Evolutionary conservation across 805 yeast species (phyloP), one percentile per base, ranked within the genome.

Genomic region (Wickerhamomyces canadensis): DNA sequence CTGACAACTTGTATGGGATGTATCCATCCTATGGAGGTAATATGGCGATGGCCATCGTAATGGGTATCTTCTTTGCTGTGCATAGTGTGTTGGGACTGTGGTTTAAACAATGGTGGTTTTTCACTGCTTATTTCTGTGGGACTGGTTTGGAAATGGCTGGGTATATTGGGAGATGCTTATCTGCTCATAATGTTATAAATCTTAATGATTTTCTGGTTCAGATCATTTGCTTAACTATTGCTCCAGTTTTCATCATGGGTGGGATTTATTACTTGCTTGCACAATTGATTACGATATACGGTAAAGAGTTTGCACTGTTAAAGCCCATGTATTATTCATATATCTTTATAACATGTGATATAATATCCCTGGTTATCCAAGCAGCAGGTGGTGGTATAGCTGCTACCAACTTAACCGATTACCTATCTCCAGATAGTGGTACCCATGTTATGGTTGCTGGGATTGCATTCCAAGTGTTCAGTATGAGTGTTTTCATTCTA

Each of bases 221-320:
- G 57, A 72, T 81, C 44, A 72, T 79, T 38, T 68, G 80, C 49
- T 61, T 86, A 38, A 84, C 91, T 0, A 59, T 87, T 33, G 91
- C 86, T 0, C 96, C 96, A 0, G 86, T 85, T 16, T 82, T 87
- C 56, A 65, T 84, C 31, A 82, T 84, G 84, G 96, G 84, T 4
- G 95, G 91, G 2, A 67, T 87, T 3, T 88, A 87, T 60, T 81
- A 72, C 46, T 65, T 78, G 37, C 60, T 87, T 45, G 87, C 83
- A 6, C 82, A 84, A 57, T 48, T 82, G 34, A 65, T 79, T 33
- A 76, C 80, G 38, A 58, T 84, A 1, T 78, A 76, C 50, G 86
- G 86, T 2, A 62, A 65, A 39, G 52, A 62, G 14, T 78, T 60
- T 45, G 76, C 88, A 0, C 17, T 61, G 6, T 40, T 75, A 23